These are phyloP conservation scores for Metschnikowia sp. DNA, from an alignment of 805 yeast genomes.

Conservation along the genomic window DNA sequence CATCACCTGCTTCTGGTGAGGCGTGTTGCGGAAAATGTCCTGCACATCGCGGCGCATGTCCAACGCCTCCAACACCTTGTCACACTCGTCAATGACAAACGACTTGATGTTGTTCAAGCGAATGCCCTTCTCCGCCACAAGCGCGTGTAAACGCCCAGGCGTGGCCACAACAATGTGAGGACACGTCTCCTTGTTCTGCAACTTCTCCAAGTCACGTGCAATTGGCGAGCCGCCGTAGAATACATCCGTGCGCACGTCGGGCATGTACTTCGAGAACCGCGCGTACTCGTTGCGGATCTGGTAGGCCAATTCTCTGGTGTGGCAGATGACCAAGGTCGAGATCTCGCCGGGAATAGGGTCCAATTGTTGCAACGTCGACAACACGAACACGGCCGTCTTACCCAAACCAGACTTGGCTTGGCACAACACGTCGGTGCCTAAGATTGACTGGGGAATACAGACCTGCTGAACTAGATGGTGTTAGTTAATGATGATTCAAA, in stretches of 20 bases:
- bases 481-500: slow-evolving; percentile 1
- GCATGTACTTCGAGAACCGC: slow-evolving; percentile 97
- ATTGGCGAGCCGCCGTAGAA: slow-evolving; percentile 95
- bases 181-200: slow-evolving; percentile 88
- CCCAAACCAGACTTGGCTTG: slow-evolving; percentile 99
- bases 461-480: slow-evolving; percentile 80
- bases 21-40: slow-evolving; percentile 95
- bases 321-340: slow-evolving; percentile 91
- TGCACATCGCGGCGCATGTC: slow-evolving; percentile 99
- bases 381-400: slow-evolving; percentile 96
- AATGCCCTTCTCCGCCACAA: slow-evolving; percentile 86
- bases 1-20: slow-evolving; percentile 98
- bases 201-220: slow-evolving; percentile 77
- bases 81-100: slow-evolving; percentile 97
- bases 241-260: slow-evolving; percentile 94
- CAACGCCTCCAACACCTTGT: slow-evolving; percentile 85
- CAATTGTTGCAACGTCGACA: slow-evolving; percentile 92
- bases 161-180: slow-evolving; percentile 98
- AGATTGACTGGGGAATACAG: slow-evolving; percentile 95
- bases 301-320: slow-evolving; percentile 97
- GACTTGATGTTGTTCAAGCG: slow-evolving; percentile 87
- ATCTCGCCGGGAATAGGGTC: slow-evolving; percentile 98
- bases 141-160: slow-evolving; percentile 95
- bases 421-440: slow-evolving; percentile 96
- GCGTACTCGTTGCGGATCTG: slow-evolving; percentile 97